Conservation (phyloP, 257 asterid genomes). For the Fraxinus excelsior region DNA sequence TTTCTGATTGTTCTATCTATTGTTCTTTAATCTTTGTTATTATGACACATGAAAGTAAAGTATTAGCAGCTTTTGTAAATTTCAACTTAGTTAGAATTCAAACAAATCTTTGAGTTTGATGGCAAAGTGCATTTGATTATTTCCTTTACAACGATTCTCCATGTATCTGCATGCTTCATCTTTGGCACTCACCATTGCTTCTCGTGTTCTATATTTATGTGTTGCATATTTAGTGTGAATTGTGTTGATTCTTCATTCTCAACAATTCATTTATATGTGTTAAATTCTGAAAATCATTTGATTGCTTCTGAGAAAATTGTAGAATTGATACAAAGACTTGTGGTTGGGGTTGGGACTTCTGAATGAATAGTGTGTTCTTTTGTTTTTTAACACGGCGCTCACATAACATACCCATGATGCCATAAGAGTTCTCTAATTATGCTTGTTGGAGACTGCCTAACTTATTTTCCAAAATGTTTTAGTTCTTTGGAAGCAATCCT, state of each 20-base stretch:
- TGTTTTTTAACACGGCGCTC: neutral
- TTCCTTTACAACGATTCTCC: no score
- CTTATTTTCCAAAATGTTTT: neutral
- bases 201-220: no score
- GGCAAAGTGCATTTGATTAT: neutral
- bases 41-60: neutral
- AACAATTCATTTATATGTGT: neutral
- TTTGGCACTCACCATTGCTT: no score
- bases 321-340: no score
- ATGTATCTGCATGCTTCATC: no score
- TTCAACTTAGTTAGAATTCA: slow-evolving; percentile 19
- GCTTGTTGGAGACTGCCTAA: neutral
- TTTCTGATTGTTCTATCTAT: slow-evolving; percentile 23
- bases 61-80: slow-evolving; percentile 20
- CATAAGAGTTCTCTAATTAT: neutral
- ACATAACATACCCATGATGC: neutral
- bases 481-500: neutral
- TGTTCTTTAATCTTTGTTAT: slow-evolving; percentile 4
- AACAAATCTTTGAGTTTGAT: neutral
- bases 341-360: neutral
- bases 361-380: neutral
- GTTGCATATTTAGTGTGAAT: no score
- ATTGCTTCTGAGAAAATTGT: no score
- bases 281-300: neutral
- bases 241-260: neutral